These are phyloP conservation scores for Erucastrum elatum DNA, from an alignment of 345 rosid species.

Conservation along the genomic window DNA sequence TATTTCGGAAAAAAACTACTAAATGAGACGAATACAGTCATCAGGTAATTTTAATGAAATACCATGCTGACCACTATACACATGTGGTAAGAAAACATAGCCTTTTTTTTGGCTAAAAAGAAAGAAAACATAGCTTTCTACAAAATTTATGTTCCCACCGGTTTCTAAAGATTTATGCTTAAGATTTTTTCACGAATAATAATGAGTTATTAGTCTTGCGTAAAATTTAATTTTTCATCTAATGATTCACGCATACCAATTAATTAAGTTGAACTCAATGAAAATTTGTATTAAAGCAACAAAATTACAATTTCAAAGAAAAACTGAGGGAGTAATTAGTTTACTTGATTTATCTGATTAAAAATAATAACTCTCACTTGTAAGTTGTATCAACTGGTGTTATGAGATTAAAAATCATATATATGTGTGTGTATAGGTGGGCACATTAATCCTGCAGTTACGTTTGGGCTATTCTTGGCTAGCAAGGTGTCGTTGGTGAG, in stretches of 20 bases:
- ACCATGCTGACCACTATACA: conserved; percentile 1
- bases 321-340: not conserved
- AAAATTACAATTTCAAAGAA: not conserved
- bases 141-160: not conserved
- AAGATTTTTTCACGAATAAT: not conserved
- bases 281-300: not conserved
- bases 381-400: not conserved
- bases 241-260: not conserved
- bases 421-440: conserved; percentile 48
- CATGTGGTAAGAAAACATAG: conserved; percentile 2
- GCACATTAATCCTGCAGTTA: conserved; percentile 89
- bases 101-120: not conserved
- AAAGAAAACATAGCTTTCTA: conserved; percentile 1
- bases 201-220: not conserved
- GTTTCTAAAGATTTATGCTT: not conserved
- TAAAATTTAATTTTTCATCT: not conserved
- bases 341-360: not conserved
- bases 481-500: conserved; percentile 71
- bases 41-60: conserved; percentile 7
- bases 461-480: conserved; percentile 73
- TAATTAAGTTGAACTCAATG: not conserved
- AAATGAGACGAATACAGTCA: not conserved
- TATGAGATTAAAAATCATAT: not conserved
- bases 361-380: not conserved
- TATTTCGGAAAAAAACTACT: not conserved